A percentile compares a stretch with the other conserved stretches of the same genome.
Conservation (phyloP, 805 yeast species). For the Ogataea nitratoaversa region DNA sequence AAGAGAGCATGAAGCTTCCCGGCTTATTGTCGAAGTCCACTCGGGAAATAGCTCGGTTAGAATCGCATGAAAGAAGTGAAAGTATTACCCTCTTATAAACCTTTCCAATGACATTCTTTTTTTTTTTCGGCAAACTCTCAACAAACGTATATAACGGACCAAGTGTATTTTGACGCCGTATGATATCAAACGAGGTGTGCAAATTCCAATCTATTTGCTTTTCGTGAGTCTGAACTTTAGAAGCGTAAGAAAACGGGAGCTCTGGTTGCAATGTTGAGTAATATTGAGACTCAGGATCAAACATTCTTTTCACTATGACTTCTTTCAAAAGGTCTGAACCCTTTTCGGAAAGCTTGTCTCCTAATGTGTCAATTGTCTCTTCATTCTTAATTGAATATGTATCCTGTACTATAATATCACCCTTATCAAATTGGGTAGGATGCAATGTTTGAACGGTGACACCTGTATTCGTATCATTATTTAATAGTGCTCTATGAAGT, state of each 20-base stretch:
- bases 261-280: slow-evolving; percentile 19
- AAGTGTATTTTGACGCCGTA: slow-evolving; percentile 44
- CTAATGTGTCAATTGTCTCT: slow-evolving; percentile 45
- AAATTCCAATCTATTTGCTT: slow-evolving; percentile 45
- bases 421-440: slow-evolving; percentile 81
- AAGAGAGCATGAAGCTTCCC: slow-evolving; percentile 24
- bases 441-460: slow-evolving; percentile 88
- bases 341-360: slow-evolving; percentile 45
- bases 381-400: slow-evolving; percentile 33
- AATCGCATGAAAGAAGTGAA: no score
- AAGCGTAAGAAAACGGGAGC: slow-evolving; percentile 49
- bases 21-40: slow-evolving; percentile 16
- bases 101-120: slow-evolving; percentile 2
- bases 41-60: no score
- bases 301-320: slow-evolving; percentile 36
- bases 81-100: slow-evolving; percentile 42
- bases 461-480: slow-evolving; percentile 63
- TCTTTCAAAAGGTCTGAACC: slow-evolving; percentile 60
- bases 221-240: slow-evolving; percentile 44
- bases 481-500: slow-evolving; percentile 69
- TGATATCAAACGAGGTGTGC: slow-evolving; percentile 34
- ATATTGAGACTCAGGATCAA: slow-evolving; percentile 14
- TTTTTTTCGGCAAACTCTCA: slow-evolving; percentile 31
- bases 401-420: slow-evolving; percentile 63
- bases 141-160: slow-evolving; percentile 53